These are phyloP conservation scores for Adansonia madagascariensis DNA, from an alignment of 441 rosid genomes.

Conservation along the genomic window DNA sequence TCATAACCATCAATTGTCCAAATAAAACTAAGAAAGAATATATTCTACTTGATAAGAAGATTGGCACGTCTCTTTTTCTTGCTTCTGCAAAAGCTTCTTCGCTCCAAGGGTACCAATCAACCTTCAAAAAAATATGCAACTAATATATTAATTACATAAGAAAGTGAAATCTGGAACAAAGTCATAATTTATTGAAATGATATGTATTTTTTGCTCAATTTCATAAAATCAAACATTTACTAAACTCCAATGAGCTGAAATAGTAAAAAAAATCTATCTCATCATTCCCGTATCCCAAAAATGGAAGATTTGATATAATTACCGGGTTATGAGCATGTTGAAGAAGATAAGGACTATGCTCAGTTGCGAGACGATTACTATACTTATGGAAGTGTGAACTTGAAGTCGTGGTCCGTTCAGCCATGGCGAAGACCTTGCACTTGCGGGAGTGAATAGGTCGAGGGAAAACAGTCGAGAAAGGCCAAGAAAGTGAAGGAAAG, in stretches of 20 bases:
- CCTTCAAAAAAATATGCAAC: slow-evolving; percentile 47
- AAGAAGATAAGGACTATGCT: slow-evolving; percentile 93
- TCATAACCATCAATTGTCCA: slow-evolving; percentile 26
- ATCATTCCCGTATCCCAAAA: background rate
- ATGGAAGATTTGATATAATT: background rate
- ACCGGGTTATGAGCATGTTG: slow-evolving; percentile 95
- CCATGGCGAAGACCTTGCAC: slow-evolving; percentile 59
- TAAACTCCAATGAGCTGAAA: slow-evolving; percentile 2
- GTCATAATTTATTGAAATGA: background rate
- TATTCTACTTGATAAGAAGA: slow-evolving; percentile 82
- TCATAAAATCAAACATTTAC: slow-evolving; percentile 2
- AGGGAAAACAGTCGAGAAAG: slow-evolving; percentile 37
- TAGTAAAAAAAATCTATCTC: background rate
- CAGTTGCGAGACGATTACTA: slow-evolving; percentile 81
- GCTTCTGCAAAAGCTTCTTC: slow-evolving; percentile 92
- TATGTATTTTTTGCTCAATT: background rate
- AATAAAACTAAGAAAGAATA: slow-evolving; percentile 6
- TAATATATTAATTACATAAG: background rate
- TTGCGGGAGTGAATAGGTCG: slow-evolving; percentile 46
- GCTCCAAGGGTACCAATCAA: slow-evolving; percentile 96
- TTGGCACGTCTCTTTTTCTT: slow-evolving; percentile 75
- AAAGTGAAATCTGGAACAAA: background rate
- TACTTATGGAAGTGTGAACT: slow-evolving; percentile 45
- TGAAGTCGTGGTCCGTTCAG: slow-evolving; percentile 49
- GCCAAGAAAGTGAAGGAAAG: slow-evolving; percentile 29